Base-by-base conservation (phyloP, 2,329 filamentous ascomycete genomes). In the Verticillium nonalfalfae region DNA sequence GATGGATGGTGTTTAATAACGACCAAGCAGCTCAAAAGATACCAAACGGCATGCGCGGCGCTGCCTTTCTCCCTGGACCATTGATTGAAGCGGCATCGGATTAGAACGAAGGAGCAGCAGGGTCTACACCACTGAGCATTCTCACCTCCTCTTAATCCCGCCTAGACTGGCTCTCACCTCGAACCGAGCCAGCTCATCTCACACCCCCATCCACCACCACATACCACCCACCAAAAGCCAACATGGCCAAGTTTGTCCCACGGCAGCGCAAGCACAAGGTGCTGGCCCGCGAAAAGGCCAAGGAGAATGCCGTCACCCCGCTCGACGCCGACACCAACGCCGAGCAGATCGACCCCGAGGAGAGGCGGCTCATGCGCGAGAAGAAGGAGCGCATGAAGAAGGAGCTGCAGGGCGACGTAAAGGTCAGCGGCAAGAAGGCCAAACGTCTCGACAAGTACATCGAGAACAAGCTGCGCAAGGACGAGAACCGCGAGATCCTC, bases 391-490 rank as follows among this genome's bases (percentile, higher is more conserved):
- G 74, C 61, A 71, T 88, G 66, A 84, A 81, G 62, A 79, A 81
- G 26, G 80, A 87, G 64, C 70, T 88, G 61, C 77, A 74, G 60
- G 72, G 78, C 31, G 77, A 83, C 59, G 81, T 79, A 1, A 86
- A 87, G 68, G 78, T 87, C 71, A 87, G 79, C 69, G 79, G 84
- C 63, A 87, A 89, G 70, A 89, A 89, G 72, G 83, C 85, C 6
- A 88, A 89, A 75, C 80, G 86, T 1, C 71, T 89, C 45, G 86
- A 88, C 65, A 89, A 89, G 70, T 89, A 88, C 71, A 87, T 89
- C 66, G 93, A 98, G 69, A 95, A 85, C 62, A 99, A 99, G 81
- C 80, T 99, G 56, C 90, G 88, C 74, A 97, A 96, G 74, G 95
- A 99, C 71, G 94, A 98, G 74, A 96, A 91, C 69, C 81, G 91